Evolutionary conservation across 345 rosid species (phyloP).

Genomic region (Mangifera indica): DNA sequence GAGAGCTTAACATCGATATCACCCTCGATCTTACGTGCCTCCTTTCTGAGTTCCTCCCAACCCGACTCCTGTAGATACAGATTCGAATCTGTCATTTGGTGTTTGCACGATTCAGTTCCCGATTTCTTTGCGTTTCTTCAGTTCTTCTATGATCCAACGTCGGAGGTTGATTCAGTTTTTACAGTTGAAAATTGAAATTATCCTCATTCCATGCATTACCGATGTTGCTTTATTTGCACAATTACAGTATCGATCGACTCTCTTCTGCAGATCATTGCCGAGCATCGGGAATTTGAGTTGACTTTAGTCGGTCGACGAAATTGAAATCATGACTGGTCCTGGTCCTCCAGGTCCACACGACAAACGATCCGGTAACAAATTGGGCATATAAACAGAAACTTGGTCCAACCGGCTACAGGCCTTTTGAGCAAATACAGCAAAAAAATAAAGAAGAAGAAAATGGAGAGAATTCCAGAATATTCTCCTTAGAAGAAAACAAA

Average conservation of each 20-base stretch:
- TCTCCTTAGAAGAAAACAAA: no score
- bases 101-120: slow-evolving; percentile 22
- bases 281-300: not conserved
- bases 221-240: not conserved
- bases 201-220: not conserved
- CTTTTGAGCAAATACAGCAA: no score
- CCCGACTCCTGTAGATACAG: slow-evolving; percentile 92
- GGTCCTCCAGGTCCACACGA: not conserved
- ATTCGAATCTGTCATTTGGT: slow-evolving; percentile 69
- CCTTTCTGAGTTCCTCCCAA: slow-evolving; percentile 93
- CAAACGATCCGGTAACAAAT: not conserved
- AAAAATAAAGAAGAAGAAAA: no score
- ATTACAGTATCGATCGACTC: not conserved
- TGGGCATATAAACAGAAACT: not conserved
- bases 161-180: slow-evolving; percentile 23
- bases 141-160: not conserved
- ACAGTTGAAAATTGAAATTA: not conserved
- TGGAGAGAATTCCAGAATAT: no score
- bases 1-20: slow-evolving; percentile 98
- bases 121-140: slow-evolving; percentile 16
- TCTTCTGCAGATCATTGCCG: not conserved
- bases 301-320: not conserved
- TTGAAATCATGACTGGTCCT: not conserved
- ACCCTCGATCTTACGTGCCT: slow-evolving; percentile 92
- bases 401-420: no score